Percentiles rank a stretch among this genome's conserved stretches.
phyloP scores from a whole-genome alignment of 768 basidiomycete species.

The Tylopilus sp. region DNA sequence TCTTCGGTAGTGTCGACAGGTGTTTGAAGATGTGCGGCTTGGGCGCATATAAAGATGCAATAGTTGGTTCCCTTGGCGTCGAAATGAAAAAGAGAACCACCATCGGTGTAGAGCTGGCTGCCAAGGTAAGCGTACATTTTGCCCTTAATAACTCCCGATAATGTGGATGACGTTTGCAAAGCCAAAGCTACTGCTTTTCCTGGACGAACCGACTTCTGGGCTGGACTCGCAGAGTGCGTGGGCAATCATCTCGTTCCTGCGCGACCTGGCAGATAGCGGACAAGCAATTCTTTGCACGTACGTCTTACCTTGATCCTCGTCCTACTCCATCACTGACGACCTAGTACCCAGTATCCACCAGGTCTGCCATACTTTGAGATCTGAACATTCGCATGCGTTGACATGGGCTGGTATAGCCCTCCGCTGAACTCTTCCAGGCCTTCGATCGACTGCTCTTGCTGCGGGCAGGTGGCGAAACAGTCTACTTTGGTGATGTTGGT shows the following conservation, averaged over 20 bases:
- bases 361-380: background rate
- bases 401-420: constrained; percentile 40
- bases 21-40: constrained; percentile 63
- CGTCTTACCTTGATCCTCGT: constrained; percentile 20
- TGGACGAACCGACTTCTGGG: constrained; percentile 89
- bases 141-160: background rate
- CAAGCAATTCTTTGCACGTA: constrained; percentile 91
- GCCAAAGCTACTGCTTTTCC: constrained; percentile 78
- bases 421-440: constrained; percentile 76
- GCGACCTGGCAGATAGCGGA: constrained; percentile 72
- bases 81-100: constrained; percentile 81
- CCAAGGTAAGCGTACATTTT: constrained; percentile 43
- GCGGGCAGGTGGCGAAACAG: constrained; percentile 68
- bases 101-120: constrained; percentile 84
- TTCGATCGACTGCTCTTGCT: constrained; percentile 81
- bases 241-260: constrained; percentile 74
- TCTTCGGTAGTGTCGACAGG: constrained; percentile 46
- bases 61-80: constrained; percentile 63
- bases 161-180: constrained; percentile 15
- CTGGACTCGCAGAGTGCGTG: constrained; percentile 86
- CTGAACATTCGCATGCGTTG: background rate
- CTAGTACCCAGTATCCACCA: constrained; percentile 39
- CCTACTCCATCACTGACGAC: background rate
- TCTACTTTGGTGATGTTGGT: constrained; percentile 71
- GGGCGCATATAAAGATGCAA: constrained; percentile 60